Percentiles rank a stretch among this genome's conserved stretches.
phyloP scores from a whole-genome alignment of 176 grass and related monocot genomes.

The Panicum miliaceum region DNA sequence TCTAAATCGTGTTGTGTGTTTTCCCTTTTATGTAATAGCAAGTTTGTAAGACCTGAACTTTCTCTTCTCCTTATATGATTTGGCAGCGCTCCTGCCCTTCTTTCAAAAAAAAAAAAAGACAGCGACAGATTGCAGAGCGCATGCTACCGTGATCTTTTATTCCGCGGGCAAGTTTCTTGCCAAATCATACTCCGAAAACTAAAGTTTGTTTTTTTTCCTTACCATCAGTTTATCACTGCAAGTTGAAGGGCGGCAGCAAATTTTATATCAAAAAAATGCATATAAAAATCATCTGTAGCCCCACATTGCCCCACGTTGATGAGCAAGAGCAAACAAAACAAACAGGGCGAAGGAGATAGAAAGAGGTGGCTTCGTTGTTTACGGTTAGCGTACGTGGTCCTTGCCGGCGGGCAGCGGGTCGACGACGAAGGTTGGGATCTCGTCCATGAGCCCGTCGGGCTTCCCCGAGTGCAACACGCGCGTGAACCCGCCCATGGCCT shows the following conservation, averaged over 20 bases:
- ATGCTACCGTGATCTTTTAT: neutral
- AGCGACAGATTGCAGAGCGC: neutral
- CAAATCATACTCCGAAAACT: neutral
- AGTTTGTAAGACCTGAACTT: no score
- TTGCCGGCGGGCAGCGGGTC: constrained; percentile 69
- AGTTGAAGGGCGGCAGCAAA: neutral
- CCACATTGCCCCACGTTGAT: constrained; percentile 28
- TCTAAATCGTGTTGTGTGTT: no score
- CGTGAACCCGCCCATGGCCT: constrained; percentile 93
- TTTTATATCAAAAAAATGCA: neutral
- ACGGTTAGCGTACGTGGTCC: constrained; percentile 57
- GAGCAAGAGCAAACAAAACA: neutral
- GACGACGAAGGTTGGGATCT: constrained; percentile 95
- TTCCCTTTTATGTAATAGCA: no score
- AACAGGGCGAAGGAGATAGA: neutral
- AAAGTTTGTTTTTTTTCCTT: neutral
- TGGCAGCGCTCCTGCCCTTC: no score
- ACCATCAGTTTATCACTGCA: neutral
- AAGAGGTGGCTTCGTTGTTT: neutral
- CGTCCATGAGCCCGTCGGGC: constrained; percentile 73
- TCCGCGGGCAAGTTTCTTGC: neutral
- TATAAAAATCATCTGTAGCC: neutral
- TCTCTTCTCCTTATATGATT: no score
- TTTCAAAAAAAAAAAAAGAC: no score
- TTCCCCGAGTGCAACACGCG: constrained; percentile 82